Evolutionary conservation across 106 monocot species (phyloP), one percentile per base, ranked within the genome.

Genomic region (Apostasia shenzhenica): DNA sequence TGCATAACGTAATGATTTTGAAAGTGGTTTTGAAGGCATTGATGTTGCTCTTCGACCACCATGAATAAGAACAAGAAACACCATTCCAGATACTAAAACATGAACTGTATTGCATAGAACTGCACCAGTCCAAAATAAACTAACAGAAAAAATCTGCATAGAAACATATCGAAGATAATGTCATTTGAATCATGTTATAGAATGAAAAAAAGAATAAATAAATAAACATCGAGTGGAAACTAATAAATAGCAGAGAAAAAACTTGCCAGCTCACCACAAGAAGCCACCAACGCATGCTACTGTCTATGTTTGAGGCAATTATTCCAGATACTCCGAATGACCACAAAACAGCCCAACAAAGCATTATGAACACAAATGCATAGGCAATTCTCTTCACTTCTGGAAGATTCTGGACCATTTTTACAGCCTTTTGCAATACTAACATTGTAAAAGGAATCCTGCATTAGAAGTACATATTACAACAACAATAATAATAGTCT

Each of bases 221-320:
- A 54, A 7, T 8, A 50, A 46, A 3, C 2, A 44, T 2, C 51
- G 56, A 41, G 37, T 65, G 14, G 53, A 54, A 6, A 63, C 4
- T 53, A 11, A 12, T 55, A 53, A 73, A 85, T 50, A 51, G 52
- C 81, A 67, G 57, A 78, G 69, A 47, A 76, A 89, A 92, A 83
- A 99, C 92, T 92, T 90, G 97, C 97, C 97, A 82, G 75, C 97
- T 99, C 97, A 99, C 97, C 97, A 92, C 89, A 99, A 99, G 92
- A 81, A 92, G 92, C 97, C 89, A 99, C 97, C 92, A 99, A 70
- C 82, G 78, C 62, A 75, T 79, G 61, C 77, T 59, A 66, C 77
- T 79, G 54, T 85, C 79, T 26, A 85, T 78, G 63, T 74, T 80
- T 37, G 80, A 83, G 47, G 97, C 89, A 69, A 93, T 67, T 70